phyloP scores from a whole-genome alignment of 768 basidiomycete genomes.

The Udeniomyces megalosporus region DNA sequence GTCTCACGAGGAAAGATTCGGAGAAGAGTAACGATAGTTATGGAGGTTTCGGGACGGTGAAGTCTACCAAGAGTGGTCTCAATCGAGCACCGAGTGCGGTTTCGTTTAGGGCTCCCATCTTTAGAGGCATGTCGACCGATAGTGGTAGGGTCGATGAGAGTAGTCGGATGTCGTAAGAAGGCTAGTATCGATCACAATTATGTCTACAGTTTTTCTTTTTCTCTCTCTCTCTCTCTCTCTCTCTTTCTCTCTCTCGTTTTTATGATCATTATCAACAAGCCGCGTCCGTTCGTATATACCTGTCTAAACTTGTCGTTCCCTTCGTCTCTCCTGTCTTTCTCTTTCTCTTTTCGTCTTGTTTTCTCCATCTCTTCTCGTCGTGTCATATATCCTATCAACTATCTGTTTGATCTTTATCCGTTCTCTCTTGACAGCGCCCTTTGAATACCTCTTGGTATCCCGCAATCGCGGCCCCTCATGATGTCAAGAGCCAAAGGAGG shows the following conservation, averaged over 20 bases:
- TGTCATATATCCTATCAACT: not conserved
- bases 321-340: too few relatives aligned
- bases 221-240: not conserved
- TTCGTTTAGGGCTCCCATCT: conserved; percentile 12
- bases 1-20: not conserved
- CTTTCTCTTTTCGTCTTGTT: too few relatives aligned
- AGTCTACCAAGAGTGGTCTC: not conserved
- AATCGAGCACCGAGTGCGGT: conserved; percentile 8
- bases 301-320: too few relatives aligned
- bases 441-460: too few relatives aligned
- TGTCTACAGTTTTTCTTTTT: not conserved
- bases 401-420: not conserved
- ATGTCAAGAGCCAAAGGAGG: too few relatives aligned
- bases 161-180: not conserved
- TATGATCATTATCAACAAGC: not conserved
- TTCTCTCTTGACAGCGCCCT: too few relatives aligned
- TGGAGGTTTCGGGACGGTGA: not conserved
- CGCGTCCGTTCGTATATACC: too few relatives aligned
- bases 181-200: not conserved
- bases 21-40: not conserved
- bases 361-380: too few relatives aligned
- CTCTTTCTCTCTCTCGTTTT: not conserved
- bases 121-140: not conserved
- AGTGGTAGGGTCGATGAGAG: not conserved
- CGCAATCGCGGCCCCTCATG: too few relatives aligned